Base-by-base conservation (phyloP, 768 basidiomycete genomes). In the Lactarius pseudohatsudake region DNA sequence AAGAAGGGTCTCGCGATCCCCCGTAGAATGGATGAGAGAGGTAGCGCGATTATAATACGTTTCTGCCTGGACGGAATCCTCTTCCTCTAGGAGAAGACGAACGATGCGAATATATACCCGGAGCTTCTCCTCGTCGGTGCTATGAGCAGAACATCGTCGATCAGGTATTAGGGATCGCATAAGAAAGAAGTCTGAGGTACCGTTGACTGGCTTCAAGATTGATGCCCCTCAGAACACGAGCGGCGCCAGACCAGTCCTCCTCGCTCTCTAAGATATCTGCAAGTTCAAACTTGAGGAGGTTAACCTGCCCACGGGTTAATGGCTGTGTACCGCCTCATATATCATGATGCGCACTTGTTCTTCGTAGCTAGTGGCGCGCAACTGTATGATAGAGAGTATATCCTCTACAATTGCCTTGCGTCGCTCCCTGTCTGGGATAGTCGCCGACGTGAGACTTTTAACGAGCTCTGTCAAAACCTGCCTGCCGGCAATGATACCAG, bases 41-140 rank as follows among this genome's bases (percentile, higher is more conserved):
- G 94, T 92, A 22, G 97, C 97, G 63, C 97, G 91, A 74, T 96
- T 96, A 77, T 96, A 96, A 78, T 95, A 98, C 2, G 94, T 92
- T 75, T 98, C 96, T n/a, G 97, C 97, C 76, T 95, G 92, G 2
- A 96, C 90, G 4, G 92, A 94, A 74, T 99, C 96, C 75, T 96
- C 95, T 63, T 97, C 95, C 79, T 99, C 96, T 40, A 99, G 83
- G 22, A 97, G 83, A 6, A 98, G 83, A 20, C 97, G 89, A 61
- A 98, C 92, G 70, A 98, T 96, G 65, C 96, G 90, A 66, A 98
- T 88, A 75, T 98, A 97, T 43, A 96, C 84, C 32, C 85, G 85
- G 43, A 99, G 85, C 76, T 94, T 97, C 61, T 96, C 94, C 66
- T 86, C 85, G 76, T 97, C 94, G 6, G 76, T 67, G 8, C 74